A percentile compares a stretch with the other conserved stretches of the same genome.
These are phyloP conservation scores for Ceratocystis diversiconidia DNA, from an alignment of 2,329 filamentous ascomycete genomes.

Conservation along the genomic window DNA sequence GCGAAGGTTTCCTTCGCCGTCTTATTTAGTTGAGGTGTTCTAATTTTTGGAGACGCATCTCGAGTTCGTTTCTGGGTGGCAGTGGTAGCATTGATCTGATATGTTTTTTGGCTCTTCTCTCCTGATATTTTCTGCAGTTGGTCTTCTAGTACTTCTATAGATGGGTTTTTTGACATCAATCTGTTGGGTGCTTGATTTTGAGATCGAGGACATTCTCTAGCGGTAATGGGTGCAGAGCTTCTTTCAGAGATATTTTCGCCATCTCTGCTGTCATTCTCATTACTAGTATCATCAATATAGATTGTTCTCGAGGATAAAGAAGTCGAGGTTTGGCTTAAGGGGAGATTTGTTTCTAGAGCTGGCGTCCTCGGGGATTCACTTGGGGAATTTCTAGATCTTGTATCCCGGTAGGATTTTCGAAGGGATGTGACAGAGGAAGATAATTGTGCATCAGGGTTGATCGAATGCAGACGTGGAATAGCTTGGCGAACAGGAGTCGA, in stretches of 20 bases:
- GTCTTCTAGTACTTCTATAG: not conserved
- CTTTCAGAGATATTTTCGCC: not conserved
- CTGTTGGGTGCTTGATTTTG: not conserved
- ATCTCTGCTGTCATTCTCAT: not conserved
- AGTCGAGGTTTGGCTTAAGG: not conserved
- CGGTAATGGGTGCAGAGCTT: too few species aligned
- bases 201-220: too few species aligned
- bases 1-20: not conserved
- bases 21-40: not conserved
- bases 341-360: not conserved
- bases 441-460: not conserved
- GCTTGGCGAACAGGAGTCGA: not conserved
- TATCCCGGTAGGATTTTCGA: conserved; percentile 9
- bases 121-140: not conserved
- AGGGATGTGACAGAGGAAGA: conserved; percentile 1
- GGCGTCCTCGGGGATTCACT: not conserved
- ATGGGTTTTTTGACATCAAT: not conserved
- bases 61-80: not conserved
- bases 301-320: not conserved
- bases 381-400: not conserved
- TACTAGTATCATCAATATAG: not conserved
- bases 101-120: not conserved
- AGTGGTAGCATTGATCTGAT: not conserved
- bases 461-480: conserved; percentile 13
- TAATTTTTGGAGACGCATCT: not conserved